These are phyloP conservation scores for Pulveroboletus sp. DNA, from an alignment of 768 basidiomycete species.

Conservation along the genomic window DNA sequence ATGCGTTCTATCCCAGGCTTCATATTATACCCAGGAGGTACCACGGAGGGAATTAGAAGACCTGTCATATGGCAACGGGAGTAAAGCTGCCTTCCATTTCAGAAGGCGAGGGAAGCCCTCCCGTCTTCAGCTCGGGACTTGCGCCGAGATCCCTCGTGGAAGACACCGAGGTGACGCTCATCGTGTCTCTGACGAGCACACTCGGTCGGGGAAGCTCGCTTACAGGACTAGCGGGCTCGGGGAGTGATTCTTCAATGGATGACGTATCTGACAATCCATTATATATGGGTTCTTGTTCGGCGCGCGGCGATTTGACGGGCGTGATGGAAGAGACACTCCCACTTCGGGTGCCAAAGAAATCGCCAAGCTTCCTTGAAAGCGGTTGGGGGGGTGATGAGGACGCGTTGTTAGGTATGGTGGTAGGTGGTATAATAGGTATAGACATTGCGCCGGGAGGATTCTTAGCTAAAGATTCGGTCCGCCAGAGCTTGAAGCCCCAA, in stretches of 20 bases:
- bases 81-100: slow-evolving; percentile 19
- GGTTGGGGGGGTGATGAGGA: slow-evolving; percentile 38
- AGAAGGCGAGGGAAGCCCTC: slow-evolving; percentile 9
- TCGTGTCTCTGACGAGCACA: slow-evolving; percentile 31
- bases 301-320: slow-evolving; percentile 20
- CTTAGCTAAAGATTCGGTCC: slow-evolving; percentile 36
- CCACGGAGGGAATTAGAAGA: slow-evolving; percentile 16
- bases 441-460: slow-evolving; percentile 26
- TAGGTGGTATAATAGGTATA: slow-evolving; percentile 22
- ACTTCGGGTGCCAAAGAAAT: slow-evolving; percentile 58
- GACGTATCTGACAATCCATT: slow-evolving; percentile 34
- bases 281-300: slow-evolving; percentile 25
- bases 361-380: slow-evolving; percentile 63
- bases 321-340: slow-evolving; percentile 48
- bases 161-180: slow-evolving; percentile 24
- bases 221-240: slow-evolving; percentile 32
- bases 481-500: slow-evolving; percentile 76
- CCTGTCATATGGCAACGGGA: slow-evolving; percentile 27
- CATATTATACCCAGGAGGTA: slow-evolving; percentile 5
- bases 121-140: slow-evolving; percentile 29
- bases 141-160: slow-evolving; percentile 24
- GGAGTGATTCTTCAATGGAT: slow-evolving; percentile 35
- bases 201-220: slow-evolving; percentile 26
- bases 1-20: slow-evolving; percentile 9
- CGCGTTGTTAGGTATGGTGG: slow-evolving; percentile 18